These are phyloP conservation scores for Trypanosoma vivax DNA, from an alignment of 208 protist species.

Conservation along the genomic window DNA sequence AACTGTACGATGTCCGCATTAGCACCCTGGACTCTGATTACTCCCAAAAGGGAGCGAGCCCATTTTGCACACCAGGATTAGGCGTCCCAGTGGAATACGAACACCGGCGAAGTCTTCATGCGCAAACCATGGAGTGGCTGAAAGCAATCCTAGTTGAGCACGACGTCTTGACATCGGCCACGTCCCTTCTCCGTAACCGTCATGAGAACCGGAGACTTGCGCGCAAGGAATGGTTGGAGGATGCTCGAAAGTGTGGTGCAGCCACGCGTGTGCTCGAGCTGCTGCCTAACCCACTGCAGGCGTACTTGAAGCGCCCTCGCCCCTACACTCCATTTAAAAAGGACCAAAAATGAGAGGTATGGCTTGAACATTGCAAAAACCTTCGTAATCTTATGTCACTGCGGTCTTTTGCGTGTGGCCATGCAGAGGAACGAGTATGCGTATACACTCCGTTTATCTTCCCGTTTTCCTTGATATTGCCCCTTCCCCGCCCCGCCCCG, in stretches of 20 bases:
- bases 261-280: not conserved
- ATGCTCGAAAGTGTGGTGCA: not conserved
- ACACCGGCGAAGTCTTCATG: slow-evolving; percentile 5
- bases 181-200: not conserved
- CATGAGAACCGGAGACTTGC: not conserved
- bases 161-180: not conserved
- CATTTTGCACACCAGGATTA: too few species aligned
- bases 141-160: slow-evolving; percentile 6
- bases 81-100: too few species aligned
- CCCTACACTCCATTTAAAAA: too few species aligned
- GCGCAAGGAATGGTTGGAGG: slow-evolving; percentile 1
- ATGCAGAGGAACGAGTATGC: not conserved
- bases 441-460: not conserved
- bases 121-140: slow-evolving; percentile 15
- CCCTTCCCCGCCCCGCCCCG: not conserved
- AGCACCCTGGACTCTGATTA: too few species aligned
- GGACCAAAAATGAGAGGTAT: too few species aligned
- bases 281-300: not conserved
- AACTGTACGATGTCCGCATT: slow-evolving; percentile 46
- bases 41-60: too few species aligned
- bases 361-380: too few species aligned
- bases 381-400: too few species aligned
- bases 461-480: not conserved
- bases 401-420: too few species aligned
- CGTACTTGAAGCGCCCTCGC: not conserved